Base-by-base conservation (phyloP, 2,329 filamentous ascomycete species). In the Magnaporthiopsis rhizophila region DNA sequence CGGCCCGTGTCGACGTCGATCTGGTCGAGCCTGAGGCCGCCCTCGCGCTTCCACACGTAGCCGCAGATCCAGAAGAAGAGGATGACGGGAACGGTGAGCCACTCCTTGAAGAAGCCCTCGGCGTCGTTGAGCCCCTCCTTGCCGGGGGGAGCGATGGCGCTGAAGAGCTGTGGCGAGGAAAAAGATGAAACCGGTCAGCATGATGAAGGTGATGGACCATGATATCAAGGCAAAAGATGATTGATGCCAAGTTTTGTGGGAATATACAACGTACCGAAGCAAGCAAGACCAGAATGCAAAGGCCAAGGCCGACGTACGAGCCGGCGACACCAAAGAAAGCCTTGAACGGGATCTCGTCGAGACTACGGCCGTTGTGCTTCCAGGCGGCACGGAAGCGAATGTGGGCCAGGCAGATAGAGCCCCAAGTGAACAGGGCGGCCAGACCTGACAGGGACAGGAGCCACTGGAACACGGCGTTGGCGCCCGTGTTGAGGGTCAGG, bases 1-100 rank as follows among this genome's bases (percentile, higher is more conserved):
- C 87, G 82, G 66, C 87, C 87, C 34, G 80, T 82, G 71, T 90
- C 87, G 64, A 90, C 81, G 69, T 90, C 87, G 65, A 91, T 89
- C 68, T 89, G 76, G 34, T 79, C 75, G 2, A 84, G 73, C 30
- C 73, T 80, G 64, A 87, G 77, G 84, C 85, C 89, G 24, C 82
- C 81, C 30, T 78, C 74, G 58, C 84, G 78, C 80, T 90, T 90
- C 87, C 87, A 90, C 67, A 84, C 18, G 71, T 82, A 89, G 8
- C 87, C 85, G 59, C 72, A 71, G 59, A 77, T 61, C 80, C 83
- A 86, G 73, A 87, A 86, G 66, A 76, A 62, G 6, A 84, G 67
- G 57, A 85, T 80, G 60, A 85, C 78, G 24, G 82, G 81, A 0
- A 83, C 68, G 13, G 82, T 82, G 18, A 86, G 80, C 68, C 81